Evolutionary conservation across 805 yeast species (phyloP).

Genomic region (Candida alai): DNA sequence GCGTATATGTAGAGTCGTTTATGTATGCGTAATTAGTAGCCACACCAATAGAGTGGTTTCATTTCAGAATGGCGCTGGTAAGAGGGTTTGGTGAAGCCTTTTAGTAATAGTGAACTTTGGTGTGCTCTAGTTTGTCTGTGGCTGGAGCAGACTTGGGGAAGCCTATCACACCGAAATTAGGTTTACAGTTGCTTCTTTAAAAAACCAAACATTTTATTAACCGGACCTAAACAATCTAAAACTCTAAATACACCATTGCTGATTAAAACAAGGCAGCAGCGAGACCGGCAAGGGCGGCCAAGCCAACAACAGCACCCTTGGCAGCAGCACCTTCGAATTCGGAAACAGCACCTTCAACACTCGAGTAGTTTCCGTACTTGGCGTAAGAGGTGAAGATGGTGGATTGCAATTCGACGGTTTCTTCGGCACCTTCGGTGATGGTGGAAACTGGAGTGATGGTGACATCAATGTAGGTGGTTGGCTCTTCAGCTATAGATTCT

Average conservation of each 20-base stretch:
- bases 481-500: slow-evolving; percentile 12
- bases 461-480: slow-evolving; percentile 39
- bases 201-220: too few relatives aligned
- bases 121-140: too few relatives aligned
- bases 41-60: too few relatives aligned
- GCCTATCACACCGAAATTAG: too few relatives aligned
- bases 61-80: too few relatives aligned
- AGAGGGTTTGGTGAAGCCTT: too few relatives aligned
- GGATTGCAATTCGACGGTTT: slow-evolving; percentile 35
- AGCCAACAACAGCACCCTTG: slow-evolving; percentile 26
- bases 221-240: neutral
- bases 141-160: too few relatives aligned
- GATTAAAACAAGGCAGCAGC: slow-evolving; percentile 36
- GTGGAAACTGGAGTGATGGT: slow-evolving; percentile 49
- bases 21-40: too few relatives aligned
- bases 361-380: slow-evolving; percentile 9
- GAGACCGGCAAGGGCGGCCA: slow-evolving; percentile 39
- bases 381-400: slow-evolving; percentile 31
- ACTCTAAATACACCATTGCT: neutral
- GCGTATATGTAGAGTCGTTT: too few relatives aligned
- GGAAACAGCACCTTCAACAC: slow-evolving; percentile 22
- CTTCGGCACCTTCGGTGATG: slow-evolving; percentile 44
- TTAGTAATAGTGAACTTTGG: too few relatives aligned
- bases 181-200: too few relatives aligned
- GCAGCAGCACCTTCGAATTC: slow-evolving; percentile 30